phyloP scores from a whole-genome alignment of 1,284 basidiomycete species.

The Xerocomus alliaceus region DNA sequence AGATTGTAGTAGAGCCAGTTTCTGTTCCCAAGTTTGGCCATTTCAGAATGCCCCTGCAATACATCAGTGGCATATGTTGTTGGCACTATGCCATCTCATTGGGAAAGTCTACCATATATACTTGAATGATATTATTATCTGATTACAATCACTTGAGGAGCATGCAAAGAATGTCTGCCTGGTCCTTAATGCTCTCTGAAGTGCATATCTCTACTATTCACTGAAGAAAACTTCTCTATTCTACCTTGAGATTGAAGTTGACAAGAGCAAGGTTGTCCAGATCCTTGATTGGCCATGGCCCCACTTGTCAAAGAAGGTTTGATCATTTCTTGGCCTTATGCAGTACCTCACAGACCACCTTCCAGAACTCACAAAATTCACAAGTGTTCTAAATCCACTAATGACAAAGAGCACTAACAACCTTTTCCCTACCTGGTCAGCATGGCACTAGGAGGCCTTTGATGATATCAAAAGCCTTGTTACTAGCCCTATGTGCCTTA shows the following conservation, averaged over 20 bases:
- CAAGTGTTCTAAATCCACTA: background rate
- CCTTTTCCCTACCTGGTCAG: background rate
- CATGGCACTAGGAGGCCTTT: background rate
- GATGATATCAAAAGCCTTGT: background rate
- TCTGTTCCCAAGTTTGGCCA: no score
- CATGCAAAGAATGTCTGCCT: no score
- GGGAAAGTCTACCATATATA: no score
- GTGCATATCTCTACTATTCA: no score
- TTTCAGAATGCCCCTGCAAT: no score
- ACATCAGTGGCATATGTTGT: no score
- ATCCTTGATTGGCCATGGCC: background rate
- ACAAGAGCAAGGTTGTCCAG: background rate
- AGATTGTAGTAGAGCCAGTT: no score
- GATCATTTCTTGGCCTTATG: background rate
- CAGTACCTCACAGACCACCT: background rate
- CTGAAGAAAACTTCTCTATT: no score
- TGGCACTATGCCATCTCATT: no score
- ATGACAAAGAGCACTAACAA: background rate
- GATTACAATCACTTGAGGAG: no score
- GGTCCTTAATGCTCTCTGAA: no score
- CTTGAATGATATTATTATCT: no score
- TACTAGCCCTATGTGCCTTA: background rate
- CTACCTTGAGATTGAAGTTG: background rate
- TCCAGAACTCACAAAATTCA: background rate
- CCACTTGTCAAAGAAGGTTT: background rate